Evolutionary conservation across 257 asterid species (phyloP), one percentile per base, ranked within the genome.

Genomic region (Primulina tabacum): DNA sequence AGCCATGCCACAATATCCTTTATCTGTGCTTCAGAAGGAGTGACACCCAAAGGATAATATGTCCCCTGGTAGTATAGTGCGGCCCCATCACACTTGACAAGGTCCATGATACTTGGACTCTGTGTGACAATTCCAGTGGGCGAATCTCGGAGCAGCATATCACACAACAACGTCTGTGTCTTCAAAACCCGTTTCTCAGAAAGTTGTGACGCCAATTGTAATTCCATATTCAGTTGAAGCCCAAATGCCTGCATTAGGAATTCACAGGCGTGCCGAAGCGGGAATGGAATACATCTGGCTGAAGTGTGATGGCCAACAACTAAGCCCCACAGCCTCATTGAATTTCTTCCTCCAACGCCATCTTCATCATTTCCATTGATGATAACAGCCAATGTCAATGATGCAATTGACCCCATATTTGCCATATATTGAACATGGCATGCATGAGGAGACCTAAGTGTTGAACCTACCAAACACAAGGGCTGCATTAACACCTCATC

Each of bases 171-270:
- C 9, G 97, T 90, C 71, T 90, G 97, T 28, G 95, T 87, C 83
- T 81, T 88, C 70, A 90, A 78, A 69, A 90, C 90, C 69, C 63
- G 93, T 78, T 90, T 90, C 80, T 88, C 96, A 5, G 87, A 69
- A 79, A 84, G 53, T 60, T 88, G 97, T 16, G 78, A 75, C 4
- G 96, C 92, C 83, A 90, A 68, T 70, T 90, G 97, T 64, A 90
- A 63, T 60, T 90, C 97, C 97, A 90, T 90, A 65, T 88, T 85
- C 80, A 88, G 75, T 66, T 90, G 97, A 72, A 90, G 85, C 34
- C 97, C 96, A 28, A 90, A 90, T 7, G 97, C 97, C 78, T 88
- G 96, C 96, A 90, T 90, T 60, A 90, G 77, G 77, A 90, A 90
- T 71, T 90, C 97, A 71, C 97, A 90, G 34, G 97, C 96, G 72